Evolutionary conservation across 73 alveolate species (phyloP).

Genomic region (Paramecium bursaria): DNA sequence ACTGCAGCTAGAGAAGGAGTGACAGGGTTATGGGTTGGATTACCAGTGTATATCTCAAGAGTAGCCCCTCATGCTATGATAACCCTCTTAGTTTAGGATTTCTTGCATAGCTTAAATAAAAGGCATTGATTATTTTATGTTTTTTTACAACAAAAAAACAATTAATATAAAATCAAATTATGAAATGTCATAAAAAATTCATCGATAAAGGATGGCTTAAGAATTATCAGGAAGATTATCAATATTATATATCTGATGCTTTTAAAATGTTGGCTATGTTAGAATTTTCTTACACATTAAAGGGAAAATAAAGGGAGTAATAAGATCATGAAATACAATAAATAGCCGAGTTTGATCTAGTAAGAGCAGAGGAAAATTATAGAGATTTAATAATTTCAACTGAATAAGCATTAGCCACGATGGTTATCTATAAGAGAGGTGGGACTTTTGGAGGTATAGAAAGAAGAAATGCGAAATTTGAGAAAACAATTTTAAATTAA

Average conservation of each 20-base stretch:
- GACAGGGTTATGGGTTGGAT: conserved; percentile 85
- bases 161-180: background rate
- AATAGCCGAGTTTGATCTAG: background rate
- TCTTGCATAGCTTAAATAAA: conserved; percentile 59
- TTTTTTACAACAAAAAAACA: background rate
- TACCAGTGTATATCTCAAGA: conserved; percentile 80
- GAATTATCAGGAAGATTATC: background rate
- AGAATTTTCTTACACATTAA: background rate
- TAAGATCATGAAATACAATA: background rate
- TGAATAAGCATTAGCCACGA: conserved; percentile 14
- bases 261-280: background rate
- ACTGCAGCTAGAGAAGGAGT: conserved; percentile 83
- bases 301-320: background rate
- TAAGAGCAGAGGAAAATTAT: background rate
- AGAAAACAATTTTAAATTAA: background rate
- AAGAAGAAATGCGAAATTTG: background rate
- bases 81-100: conserved; percentile 70
- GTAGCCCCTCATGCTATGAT: conserved; percentile 86
- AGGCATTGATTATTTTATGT: conserved; percentile 24
- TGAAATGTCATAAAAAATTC: conserved; percentile 45
- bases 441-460: conserved; percentile 41
- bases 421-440: conserved; percentile 46
- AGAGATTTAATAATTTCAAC: background rate
- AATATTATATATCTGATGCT: background rate
- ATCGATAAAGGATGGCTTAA: conserved; percentile 14